phyloP scores from a whole-genome alignment of 1,284 basidiomycete genomes.

The Pseudozyma pruni region DNA sequence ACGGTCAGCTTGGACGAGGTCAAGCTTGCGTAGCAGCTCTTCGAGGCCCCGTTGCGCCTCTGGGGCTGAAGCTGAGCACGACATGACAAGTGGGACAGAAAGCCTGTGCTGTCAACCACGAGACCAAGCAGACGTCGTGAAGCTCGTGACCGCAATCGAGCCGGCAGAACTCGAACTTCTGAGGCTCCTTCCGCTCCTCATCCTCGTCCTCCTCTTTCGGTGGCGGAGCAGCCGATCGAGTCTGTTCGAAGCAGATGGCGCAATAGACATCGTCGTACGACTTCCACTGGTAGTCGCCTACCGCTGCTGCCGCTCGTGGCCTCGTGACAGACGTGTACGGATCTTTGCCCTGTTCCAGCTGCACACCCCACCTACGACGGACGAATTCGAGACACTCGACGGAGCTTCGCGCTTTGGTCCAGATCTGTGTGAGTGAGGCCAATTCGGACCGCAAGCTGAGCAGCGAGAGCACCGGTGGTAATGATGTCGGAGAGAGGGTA shows the following conservation, averaged over 20 bases:
- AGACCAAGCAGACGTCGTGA: slow-evolving; percentile 52
- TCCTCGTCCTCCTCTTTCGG: background rate
- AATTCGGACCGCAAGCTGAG: slow-evolving; percentile 49
- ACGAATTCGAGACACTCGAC: slow-evolving; percentile 59
- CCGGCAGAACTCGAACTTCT: slow-evolving; percentile 31
- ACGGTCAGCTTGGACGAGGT: background rate
- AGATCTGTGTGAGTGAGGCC: slow-evolving; percentile 36
- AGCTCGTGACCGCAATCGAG: slow-evolving; percentile 56
- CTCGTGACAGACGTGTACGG: slow-evolving; percentile 22
- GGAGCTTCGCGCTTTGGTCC: slow-evolving; percentile 37
- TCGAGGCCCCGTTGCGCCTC: slow-evolving; percentile 1
- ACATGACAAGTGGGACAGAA: slow-evolving; percentile 56
- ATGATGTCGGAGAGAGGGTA: slow-evolving; percentile 50
- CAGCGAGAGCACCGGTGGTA: slow-evolving; percentile 48
- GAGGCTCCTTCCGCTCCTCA: background rate
- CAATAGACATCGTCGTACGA: slow-evolving; percentile 46
- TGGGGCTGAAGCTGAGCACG: slow-evolving; percentile 44
- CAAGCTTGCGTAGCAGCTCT: slow-evolving; percentile 5
- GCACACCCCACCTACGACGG: slow-evolving; percentile 45
- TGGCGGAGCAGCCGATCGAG: slow-evolving; percentile 7
- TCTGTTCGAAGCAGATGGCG: slow-evolving; percentile 54
- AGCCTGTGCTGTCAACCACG: slow-evolving; percentile 49
- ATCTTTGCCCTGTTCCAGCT: slow-evolving; percentile 19
- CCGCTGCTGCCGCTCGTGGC: slow-evolving; percentile 25
- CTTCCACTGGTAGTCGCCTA: slow-evolving; percentile 45